Percentiles rank a stretch among this genome's conserved stretches.
phyloP scores from a whole-genome alignment of 148 eudicot species.

The Oxyria digyna region DNA sequence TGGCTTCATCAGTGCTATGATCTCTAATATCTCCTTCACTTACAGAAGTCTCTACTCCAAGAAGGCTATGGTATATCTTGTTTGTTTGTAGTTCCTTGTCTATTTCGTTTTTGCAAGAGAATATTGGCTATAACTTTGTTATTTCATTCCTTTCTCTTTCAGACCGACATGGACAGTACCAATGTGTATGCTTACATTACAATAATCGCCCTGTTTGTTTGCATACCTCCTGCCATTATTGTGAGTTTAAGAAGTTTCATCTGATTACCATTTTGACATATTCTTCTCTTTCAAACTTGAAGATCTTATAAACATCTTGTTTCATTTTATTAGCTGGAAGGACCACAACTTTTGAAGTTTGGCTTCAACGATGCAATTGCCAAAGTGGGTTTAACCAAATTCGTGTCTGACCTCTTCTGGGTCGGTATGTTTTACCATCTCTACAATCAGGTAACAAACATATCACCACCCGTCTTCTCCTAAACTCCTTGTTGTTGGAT shows the following conservation, averaged over 20 bases:
- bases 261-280: not conserved
- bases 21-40: slow-evolving; percentile 96
- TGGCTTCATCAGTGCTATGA: slow-evolving; percentile 95
- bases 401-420: slow-evolving; percentile 81
- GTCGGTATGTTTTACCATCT: slow-evolving; percentile 99
- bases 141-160: slow-evolving; percentile 15
- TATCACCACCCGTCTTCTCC: not conserved
- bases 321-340: slow-evolving; percentile 41
- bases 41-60: slow-evolving; percentile 96
- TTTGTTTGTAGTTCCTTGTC: not conserved
- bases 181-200: slow-evolving; percentile 94
- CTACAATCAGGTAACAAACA: slow-evolving; percentile 77
- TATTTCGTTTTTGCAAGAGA: not conserved
- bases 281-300: not conserved
- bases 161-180: slow-evolving; percentile 99
- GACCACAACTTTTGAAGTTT: slow-evolving; percentile 72
- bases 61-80: slow-evolving; percentile 71
- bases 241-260: slow-evolving; percentile 32
- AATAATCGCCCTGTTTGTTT: slow-evolving; percentile 81
- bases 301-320: not conserved
- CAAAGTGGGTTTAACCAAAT: slow-evolving; percentile 80
- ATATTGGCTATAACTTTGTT: not conserved
- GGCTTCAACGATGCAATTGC: slow-evolving; percentile 94
- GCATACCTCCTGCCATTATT: slow-evolving; percentile 86
- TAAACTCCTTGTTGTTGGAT: not conserved